Base-by-base conservation (phyloP, 2,329 filamentous ascomycete genomes). In the Metarhizium guizhouense region DNA sequence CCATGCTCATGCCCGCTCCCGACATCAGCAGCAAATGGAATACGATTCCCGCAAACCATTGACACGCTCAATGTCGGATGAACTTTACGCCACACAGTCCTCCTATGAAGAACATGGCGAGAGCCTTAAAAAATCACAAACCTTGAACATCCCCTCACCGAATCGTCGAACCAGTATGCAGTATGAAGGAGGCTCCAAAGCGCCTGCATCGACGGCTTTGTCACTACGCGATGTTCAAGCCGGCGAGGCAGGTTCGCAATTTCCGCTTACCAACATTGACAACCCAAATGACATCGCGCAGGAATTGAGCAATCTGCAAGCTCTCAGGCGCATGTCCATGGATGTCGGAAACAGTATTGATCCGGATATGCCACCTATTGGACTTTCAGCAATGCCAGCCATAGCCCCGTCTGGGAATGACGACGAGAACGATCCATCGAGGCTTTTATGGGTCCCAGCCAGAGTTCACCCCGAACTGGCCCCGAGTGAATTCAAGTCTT, bases 401-500 rank as follows among this genome's bases (percentile, higher is more conserved):
- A 81, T 86, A 59, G 86, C 88, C 18, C 88, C 89, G 1, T 84
- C 79, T 3, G 82, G 84, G 36, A 81, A 83, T 58, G 87, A 90
- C 59, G 87, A 95, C 64, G 91, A 95, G 68, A 87, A 91, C 63
- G 93, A 97, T 67, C 84, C 90, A 7, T 91, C 92, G 2, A 83
- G 91, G 59, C 74, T 97, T 57, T 88, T 97, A 61, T 99, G 94
- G 94, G 94, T 99, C 6, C 94, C 94, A 5, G 94, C 94, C 29
- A 84, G 91, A 57, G 81, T 99, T 32, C 94, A 99, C 65, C 94
- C 94, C 0, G 94, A 99, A 71, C 77, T 99, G 51, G 94, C 94
- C 3, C 94, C 94, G 1, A 91, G 88, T 66, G 94, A 96, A 63
- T 99, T 97, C 77, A 96, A 95, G 71, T 93, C 87, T 1, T 99